Base-by-base conservation (phyloP, 208 protist genomes). In the Leishmania turanica region DNA sequence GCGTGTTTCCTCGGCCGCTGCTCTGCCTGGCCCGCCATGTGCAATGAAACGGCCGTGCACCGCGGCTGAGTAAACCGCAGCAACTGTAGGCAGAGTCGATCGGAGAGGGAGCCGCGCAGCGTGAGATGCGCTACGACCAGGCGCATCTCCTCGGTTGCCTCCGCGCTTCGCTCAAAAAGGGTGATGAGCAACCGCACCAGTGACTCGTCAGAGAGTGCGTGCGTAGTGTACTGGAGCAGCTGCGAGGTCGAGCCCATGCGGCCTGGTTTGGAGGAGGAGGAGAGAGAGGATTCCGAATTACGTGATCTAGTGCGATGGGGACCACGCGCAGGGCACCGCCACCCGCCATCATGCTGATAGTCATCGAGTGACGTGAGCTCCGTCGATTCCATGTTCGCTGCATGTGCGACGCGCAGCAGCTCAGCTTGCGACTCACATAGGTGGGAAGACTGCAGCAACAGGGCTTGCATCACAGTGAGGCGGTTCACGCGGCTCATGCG, bases 401-500 rank as follows among this genome's bases (percentile, higher is more conserved):
- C 37, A 68, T 80, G n/a, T 17, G 76, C 65, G 21, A 84, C 54
- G 15, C 65, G 76, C 54, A 87, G 73, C 73, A 87, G 65, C 58
- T 87, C 79, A 47, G 68, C 80, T 45, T 87, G 79, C 17, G 75
- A 68, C 76, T 87, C 79, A 56, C 80, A 84, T n/a, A 84, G 64
- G 56, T 75, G 58, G 0, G 77, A 45, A 27, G 84, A 73, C 34
- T 87, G 76, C 45, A 93, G 68, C 64, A 96, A 62, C 31, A 93
- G 47, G 13, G 88, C 87, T 56, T 96, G 91, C 42, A 87, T 76
- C 15, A 96, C 64, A 40, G 88, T 89, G 60, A 85, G 75, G 40
- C 82, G 85, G 70, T 84, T 90, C 8, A 88, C 75, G 45, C 40
- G 19, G 45, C 86, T 87, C 85, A 95, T 90, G 37, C 78, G 81